Evolutionary conservation across 176 grass and related monocot genomes (phyloP).

Genomic region (Ampelocalamus luodianensis): DNA sequence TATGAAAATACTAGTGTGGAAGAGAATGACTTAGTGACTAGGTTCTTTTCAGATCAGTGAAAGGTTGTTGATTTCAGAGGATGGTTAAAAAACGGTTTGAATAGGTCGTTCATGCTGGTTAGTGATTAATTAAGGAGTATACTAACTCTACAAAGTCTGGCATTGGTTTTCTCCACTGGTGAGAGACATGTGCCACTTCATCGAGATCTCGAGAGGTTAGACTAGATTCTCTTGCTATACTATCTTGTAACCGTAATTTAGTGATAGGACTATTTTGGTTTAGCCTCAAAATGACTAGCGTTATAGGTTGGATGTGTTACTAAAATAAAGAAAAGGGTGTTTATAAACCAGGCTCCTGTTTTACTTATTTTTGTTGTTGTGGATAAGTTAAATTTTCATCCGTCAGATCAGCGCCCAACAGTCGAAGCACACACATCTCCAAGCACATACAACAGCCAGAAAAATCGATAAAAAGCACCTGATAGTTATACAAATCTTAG

Average conservation of each 20-base stretch:
- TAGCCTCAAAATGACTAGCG: too few species aligned
- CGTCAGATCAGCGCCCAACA: not conserved
- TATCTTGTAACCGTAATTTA: slow-evolving; percentile 33
- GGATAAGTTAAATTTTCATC: not conserved
- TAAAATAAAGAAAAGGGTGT: not conserved
- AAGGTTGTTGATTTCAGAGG: slow-evolving; percentile 38
- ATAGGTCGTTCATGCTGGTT: slow-evolving; percentile 33
- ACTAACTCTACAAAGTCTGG: not conserved
- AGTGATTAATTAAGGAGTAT: slow-evolving; percentile 25
- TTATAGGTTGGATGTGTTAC: not conserved
- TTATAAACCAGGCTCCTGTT: not conserved
- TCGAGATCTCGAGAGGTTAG: slow-evolving; percentile 36
- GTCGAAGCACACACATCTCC: not conserved
- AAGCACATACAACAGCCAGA: not conserved
- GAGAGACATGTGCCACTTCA: slow-evolving; percentile 36
- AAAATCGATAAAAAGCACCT: not conserved
- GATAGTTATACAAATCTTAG: not conserved
- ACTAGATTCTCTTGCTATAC: slow-evolving; percentile 28
- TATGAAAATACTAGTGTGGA: slow-evolving; percentile 33
- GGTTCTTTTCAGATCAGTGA: slow-evolving; percentile 50
- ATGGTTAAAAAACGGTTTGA: slow-evolving; percentile 27
- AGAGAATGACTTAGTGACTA: slow-evolving; percentile 36
- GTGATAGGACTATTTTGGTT: not conserved
- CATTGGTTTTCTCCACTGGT: slow-evolving; percentile 12
- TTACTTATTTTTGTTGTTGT: not conserved